These are phyloP conservation scores for Erodium maritimum DNA, from an alignment of 345 rosid species.

Conservation along the genomic window DNA sequence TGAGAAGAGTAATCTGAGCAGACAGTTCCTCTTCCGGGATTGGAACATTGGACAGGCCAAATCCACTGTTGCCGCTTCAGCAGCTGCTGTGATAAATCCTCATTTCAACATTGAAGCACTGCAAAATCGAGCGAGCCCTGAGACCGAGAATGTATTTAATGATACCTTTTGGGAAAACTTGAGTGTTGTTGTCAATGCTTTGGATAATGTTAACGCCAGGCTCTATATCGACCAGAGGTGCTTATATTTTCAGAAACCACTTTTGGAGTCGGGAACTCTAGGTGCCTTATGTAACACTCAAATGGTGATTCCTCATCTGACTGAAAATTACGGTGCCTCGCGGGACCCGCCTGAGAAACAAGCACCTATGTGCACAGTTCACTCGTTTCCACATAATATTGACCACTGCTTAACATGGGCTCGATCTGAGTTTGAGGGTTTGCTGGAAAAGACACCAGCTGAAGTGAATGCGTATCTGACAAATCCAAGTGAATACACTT, in stretches of 20 bases:
- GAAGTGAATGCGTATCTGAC: conserved; percentile 89
- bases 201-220: conserved; percentile 95
- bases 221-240: conserved; percentile 95
- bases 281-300: conserved; percentile 99
- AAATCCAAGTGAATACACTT: conserved; percentile 57
- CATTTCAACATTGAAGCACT: conserved; percentile 64
- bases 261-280: conserved; percentile 96
- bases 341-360: conserved; percentile 99
- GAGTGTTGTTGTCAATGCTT: conserved; percentile 71
- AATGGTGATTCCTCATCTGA: conserved; percentile 92
- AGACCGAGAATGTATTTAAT: conserved; percentile 84
- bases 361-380: conserved; percentile 99
- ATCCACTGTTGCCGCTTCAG: conserved; percentile 95
- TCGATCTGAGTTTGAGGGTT: conserved; percentile 97
- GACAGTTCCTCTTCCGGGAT: conserved; percentile 96
- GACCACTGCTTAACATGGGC: conserved; percentile 99
- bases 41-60: conserved; percentile 99
- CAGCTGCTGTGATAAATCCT: conserved; percentile 75
- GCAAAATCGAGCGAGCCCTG: conserved; percentile 88
- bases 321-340: conserved; percentile 98
- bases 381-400: conserved; percentile 96
- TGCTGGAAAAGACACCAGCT: conserved; percentile 91
- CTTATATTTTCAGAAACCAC: conserved; percentile 96
- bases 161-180: conserved; percentile 90
- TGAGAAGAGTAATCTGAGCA: conserved; percentile 96